phyloP scores from a whole-genome alignment of 352 stramenopile genomes.

The Globisporangium viniferum region DNA sequence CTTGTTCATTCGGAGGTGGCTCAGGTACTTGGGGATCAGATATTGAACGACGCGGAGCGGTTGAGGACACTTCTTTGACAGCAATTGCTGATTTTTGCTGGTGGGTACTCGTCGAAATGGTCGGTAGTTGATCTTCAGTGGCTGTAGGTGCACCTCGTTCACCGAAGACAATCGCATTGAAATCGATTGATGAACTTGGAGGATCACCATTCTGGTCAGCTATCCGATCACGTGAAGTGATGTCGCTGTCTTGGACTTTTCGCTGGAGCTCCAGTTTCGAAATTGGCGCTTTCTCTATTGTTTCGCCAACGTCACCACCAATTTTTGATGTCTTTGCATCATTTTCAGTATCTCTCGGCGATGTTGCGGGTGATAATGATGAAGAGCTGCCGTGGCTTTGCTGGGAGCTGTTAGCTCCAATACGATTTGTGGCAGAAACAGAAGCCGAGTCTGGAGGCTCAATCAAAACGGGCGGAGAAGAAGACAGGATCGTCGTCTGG shows the following conservation, averaged over 20 bases:
- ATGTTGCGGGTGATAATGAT: too few relatives aligned
- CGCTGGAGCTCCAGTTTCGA: not conserved
- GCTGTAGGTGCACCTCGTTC: not conserved
- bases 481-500: slow-evolving; percentile 18
- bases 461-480: not conserved
- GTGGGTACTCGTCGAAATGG: not conserved
- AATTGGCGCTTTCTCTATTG: too few relatives aligned
- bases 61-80: not conserved
- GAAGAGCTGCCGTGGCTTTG: not conserved
- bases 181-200: too few relatives aligned
- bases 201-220: too few relatives aligned
- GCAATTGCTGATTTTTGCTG: not conserved
- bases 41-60: too few relatives aligned
- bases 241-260: too few relatives aligned
- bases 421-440: not conserved
- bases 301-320: not conserved
- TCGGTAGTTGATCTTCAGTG: not conserved
- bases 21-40: too few relatives aligned
- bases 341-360: not conserved
- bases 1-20: not conserved
- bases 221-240: too few relatives aligned
- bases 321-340: not conserved
- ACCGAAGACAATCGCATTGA: not conserved
- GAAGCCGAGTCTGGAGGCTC: not conserved
- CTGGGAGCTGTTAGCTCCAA: not conserved